Base-by-base conservation (phyloP, 164 flowering plant species). In the Umbilicus rupestris region DNA sequence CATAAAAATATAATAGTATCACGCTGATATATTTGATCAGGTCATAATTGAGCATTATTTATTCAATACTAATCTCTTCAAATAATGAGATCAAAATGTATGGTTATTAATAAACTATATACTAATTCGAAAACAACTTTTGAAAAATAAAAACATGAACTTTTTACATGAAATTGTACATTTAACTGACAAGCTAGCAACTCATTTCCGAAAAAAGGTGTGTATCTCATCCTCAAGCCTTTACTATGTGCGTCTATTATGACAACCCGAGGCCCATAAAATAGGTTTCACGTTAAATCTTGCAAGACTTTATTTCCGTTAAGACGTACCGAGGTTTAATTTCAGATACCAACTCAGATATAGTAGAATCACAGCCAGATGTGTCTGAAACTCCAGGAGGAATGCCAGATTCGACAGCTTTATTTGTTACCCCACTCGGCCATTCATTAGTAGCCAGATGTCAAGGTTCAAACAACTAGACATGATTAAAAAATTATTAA, bases 291-390 rank as follows among this genome's bases (percentile, higher is more conserved):
- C 37, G 22, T 29, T 42, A 24, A 24, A 20, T 39, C 45, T 10
- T 66, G 63, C 31, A 50, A 29, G 55, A 50, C 8, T n/a, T n/a
- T n/a, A n/a, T n/a, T 66, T 17, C 17, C 26, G 22, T 37, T 31
- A 60, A 65, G 60, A 70, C 84, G 72, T 79, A 94, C 99, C 99
- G 88, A 64, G 99, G 99, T 75, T 89, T 91, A 46, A 94, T 79
- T 68, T 94, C 99, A 7, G 86, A 80, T 60, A 80, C 97, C 74
- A 94, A 75, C 74, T 94, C 92, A 29, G 96, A 77, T 7, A 89
- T 68, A 1, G 78, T 73, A 24, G 81, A 79, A 78, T 89, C 90
- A 71, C 72, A 74, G 33, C 88, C 84, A 16, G 71, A 67, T 19
- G 81, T 65, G 73, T 83, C 87, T 15, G 85, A 76, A 41, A 89